Evolutionary conservation across 768 basidiomycete species (phyloP).

Genomic region (Mycena polygramma): DNA sequence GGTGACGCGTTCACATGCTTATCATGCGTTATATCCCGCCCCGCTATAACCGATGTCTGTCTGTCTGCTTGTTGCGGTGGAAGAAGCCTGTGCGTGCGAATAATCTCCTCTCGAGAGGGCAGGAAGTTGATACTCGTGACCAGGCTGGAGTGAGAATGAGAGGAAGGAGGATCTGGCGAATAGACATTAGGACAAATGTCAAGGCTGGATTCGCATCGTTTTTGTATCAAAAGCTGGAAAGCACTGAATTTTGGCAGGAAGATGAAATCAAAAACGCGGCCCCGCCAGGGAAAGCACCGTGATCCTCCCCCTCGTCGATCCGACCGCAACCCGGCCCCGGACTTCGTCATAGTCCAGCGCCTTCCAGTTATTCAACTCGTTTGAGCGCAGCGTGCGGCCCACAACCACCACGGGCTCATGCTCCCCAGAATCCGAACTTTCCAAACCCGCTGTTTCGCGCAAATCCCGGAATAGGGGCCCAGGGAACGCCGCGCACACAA

Average conservation of each 20-base stretch:
- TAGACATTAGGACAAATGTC: no score
- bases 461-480: slow-evolving; percentile 50
- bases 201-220: no score
- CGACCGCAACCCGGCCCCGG: slow-evolving; percentile 15
- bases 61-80: no score
- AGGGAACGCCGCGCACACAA: slow-evolving; percentile 66
- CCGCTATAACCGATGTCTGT: no score
- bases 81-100: not conserved
- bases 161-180: no score
- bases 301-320: slow-evolving; percentile 22
- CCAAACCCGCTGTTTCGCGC: not conserved
- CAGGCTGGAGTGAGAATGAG: no score
- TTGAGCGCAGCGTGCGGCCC: slow-evolving; percentile 9
- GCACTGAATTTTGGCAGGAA: no score
- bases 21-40: not conserved
- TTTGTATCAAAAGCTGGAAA: no score
- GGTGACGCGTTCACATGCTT: slow-evolving; percentile 20
- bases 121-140: not conserved
- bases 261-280: no score
- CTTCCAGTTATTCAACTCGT: slow-evolving; percentile 29
- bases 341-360: slow-evolving; percentile 34
- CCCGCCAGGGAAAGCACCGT: slow-evolving; percentile 4
- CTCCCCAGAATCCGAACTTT: not conserved
- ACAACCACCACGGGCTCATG: not conserved
- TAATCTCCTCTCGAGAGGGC: no score